phyloP scores from a whole-genome alignment of 371 early-diverging fungal species.

The Mycotypha africana region DNA sequence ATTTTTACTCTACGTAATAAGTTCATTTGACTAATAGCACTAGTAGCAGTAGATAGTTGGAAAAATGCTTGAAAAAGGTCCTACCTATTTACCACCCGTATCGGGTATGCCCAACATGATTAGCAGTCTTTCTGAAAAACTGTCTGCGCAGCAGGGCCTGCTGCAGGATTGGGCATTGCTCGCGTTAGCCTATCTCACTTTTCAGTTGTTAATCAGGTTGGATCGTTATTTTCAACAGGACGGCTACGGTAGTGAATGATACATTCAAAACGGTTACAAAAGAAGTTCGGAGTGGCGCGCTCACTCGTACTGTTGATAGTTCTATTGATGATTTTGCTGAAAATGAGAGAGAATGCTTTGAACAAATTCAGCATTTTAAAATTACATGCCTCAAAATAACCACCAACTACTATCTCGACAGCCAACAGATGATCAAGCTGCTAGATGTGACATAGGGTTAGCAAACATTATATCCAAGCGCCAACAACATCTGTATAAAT shows the following conservation, averaged over 20 bases:
- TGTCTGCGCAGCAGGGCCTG: slow-evolving; percentile 35
- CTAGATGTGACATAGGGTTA: slow-evolving; percentile 31
- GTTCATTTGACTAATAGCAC: slow-evolving; percentile 43
- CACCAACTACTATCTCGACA: slow-evolving; percentile 21
- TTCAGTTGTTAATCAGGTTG: slow-evolving; percentile 29
- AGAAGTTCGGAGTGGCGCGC: slow-evolving; percentile 30
- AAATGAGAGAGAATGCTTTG: slow-evolving; percentile 34
- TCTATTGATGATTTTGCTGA: slow-evolving; percentile 37
- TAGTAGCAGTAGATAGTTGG: slow-evolving; percentile 37
- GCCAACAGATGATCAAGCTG: slow-evolving; percentile 12
- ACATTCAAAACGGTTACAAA: slow-evolving; percentile 40
- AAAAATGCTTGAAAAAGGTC: slow-evolving; percentile 26
- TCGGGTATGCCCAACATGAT: slow-evolving; percentile 43
- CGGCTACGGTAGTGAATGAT: slow-evolving; percentile 41
- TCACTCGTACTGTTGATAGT: slow-evolving; percentile 34
- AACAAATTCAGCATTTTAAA: slow-evolving; percentile 31
- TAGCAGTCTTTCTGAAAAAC: slow-evolving; percentile 37
- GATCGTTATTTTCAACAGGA: slow-evolving; percentile 40
- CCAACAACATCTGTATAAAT: slow-evolving; percentile 37
- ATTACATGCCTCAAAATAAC: slow-evolving; percentile 32
- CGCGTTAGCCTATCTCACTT: slow-evolving; percentile 41
- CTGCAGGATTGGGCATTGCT: slow-evolving; percentile 40
- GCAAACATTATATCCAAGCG: slow-evolving; percentile 31
- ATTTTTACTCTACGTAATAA: slow-evolving; percentile 29
- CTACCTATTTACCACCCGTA: slow-evolving; percentile 36